Conservation (phyloP, 2,329 filamentous ascomycete genomes). For the Trichoderma sp. region DNA sequence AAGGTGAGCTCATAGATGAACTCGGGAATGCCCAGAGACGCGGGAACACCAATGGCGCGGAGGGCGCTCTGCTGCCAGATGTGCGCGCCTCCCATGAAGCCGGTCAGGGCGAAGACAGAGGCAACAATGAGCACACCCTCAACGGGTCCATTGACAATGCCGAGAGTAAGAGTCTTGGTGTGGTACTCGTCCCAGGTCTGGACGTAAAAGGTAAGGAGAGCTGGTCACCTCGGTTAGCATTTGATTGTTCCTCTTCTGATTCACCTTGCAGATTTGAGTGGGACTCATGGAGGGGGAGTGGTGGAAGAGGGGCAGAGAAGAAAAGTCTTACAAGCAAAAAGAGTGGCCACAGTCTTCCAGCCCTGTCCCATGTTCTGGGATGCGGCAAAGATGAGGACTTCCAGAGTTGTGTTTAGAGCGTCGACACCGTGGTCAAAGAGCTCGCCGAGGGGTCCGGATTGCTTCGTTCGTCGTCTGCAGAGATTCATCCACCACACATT, state of each 20-base stretch:
- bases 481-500: neutral
- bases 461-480: conserved; percentile 73
- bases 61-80: conserved; percentile 91
- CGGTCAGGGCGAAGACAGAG: conserved; percentile 78
- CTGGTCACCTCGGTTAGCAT: conserved; percentile 39
- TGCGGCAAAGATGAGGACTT: conserved; percentile 86
- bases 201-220: conserved; percentile 92
- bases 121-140: conserved; percentile 88
- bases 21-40: conserved; percentile 63
- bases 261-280: neutral
- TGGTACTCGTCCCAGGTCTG: conserved; percentile 99
- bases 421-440: conserved; percentile 98
- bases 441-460: conserved; percentile 91
- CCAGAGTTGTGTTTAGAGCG: conserved; percentile 92
- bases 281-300: conserved; percentile 1
- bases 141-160: conserved; percentile 88
- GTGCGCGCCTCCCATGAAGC: conserved; percentile 78
- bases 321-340: conserved; percentile 71
- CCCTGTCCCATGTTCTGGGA: conserved; percentile 90
- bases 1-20: conserved; percentile 76
- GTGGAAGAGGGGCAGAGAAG: neutral
- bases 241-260: neutral
- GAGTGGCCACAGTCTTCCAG: conserved; percentile 79
- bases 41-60: conserved; percentile 64
- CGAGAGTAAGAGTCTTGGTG: conserved; percentile 90